Conservation (phyloP, 495 filamentous ascomycete species). For the Lasiosphaeris hirsuta region DNA sequence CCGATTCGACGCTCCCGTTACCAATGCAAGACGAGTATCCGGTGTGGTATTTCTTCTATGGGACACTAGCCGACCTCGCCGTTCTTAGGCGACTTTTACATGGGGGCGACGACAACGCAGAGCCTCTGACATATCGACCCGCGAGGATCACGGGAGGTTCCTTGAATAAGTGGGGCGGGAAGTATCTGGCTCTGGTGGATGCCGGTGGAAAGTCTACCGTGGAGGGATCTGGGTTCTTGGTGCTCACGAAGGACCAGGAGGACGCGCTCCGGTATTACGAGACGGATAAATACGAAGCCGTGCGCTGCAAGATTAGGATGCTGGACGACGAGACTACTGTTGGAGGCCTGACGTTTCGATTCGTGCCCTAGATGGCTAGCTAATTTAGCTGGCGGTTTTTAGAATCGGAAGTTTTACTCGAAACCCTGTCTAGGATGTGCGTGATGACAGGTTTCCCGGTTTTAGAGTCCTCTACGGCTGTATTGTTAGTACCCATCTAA, state of each 20-base stretch:
- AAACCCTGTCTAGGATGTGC: no score
- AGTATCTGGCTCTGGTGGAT: slow-evolving; percentile 43
- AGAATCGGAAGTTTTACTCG: no score
- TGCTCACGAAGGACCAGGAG: slow-evolving; percentile 34
- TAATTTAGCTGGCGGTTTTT: no score
- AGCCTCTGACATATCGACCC: slow-evolving; percentile 1
- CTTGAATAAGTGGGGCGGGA: slow-evolving; percentile 35
- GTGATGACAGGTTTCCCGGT: no score
- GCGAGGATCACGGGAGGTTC: slow-evolving; percentile 29
- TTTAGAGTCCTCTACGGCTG: no score
- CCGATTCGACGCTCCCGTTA: background rate
- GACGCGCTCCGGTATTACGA: slow-evolving; percentile 37
- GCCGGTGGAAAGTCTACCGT: slow-evolving; percentile 15
- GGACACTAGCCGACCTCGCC: slow-evolving; percentile 27
- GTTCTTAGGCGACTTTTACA: slow-evolving; percentile 25
- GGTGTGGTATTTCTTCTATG: slow-evolving; percentile 46
- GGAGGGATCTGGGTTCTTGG: slow-evolving; percentile 35
- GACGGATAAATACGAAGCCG: slow-evolving; percentile 43
- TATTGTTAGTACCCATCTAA: no score
- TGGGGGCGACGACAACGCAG: slow-evolving; percentile 1
- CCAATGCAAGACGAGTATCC: slow-evolving; percentile 33
- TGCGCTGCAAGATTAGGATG: slow-evolving; percentile 36
- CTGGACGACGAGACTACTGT: no score
- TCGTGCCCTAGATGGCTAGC: no score
- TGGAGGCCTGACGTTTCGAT: no score